Conservation (phyloP, 2,329 filamentous ascomycete genomes). For the Aspergillus brunneoviolaceus region DNA sequence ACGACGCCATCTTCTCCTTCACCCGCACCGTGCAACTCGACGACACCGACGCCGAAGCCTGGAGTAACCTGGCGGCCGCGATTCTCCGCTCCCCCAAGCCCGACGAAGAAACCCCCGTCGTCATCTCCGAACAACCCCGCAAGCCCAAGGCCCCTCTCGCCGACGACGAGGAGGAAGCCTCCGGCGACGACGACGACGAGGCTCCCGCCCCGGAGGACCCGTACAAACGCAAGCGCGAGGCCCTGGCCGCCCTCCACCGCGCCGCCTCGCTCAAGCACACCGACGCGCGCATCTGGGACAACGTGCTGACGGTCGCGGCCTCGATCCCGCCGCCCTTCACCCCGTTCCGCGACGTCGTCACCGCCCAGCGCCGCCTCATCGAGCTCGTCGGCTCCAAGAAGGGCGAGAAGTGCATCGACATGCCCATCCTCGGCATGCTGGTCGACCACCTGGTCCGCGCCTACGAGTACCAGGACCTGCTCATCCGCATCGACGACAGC, state of each 20-base stretch:
- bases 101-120: conserved; percentile 19
- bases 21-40: conserved; percentile 79
- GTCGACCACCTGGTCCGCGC: conserved; percentile 67
- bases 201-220: conserved; percentile 46
- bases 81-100: conserved; percentile 58
- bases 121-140: conserved; percentile 32
- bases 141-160: conserved; percentile 29
- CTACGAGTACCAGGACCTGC: conserved; percentile 39
- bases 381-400: conserved; percentile 65
- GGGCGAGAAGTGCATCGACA: conserved; percentile 76
- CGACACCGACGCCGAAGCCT: conserved; percentile 85
- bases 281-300: conserved; percentile 95
- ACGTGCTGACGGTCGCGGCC: conserved; percentile 82
- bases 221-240: conserved; percentile 66
- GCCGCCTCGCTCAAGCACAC: conserved; percentile 80
- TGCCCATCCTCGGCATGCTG: conserved; percentile 68
- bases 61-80: conserved; percentile 89
- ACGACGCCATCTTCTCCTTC: conserved; percentile 80
- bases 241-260: conserved; percentile 81
- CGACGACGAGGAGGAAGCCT: conserved; percentile 27
- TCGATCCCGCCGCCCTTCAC: conserved; percentile 67
- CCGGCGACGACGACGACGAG: conserved; percentile 20
- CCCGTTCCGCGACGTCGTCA: conserved; percentile 71
- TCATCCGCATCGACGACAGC: conserved; percentile 36
- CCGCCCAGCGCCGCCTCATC: conserved; percentile 72